Conservation (phyloP, 139 green algal genomes). For the Diplosphaera chodatii region DNA sequence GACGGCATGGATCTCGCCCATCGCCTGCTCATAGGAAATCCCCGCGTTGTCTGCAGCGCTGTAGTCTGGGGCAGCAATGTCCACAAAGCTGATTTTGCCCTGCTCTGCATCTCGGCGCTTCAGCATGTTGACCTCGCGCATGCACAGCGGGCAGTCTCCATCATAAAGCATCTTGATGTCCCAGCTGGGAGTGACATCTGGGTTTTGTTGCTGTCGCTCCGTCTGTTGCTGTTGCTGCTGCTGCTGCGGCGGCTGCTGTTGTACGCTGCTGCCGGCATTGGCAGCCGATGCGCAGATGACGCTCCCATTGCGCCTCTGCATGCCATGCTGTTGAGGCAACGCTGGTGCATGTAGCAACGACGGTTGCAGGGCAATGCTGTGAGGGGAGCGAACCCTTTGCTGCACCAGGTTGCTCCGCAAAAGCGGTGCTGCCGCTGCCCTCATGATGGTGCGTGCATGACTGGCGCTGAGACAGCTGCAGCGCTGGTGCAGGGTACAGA, state of each 20-base stretch:
- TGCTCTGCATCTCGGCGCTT: conserved; percentile 46
- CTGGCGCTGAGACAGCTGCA: too few relatives aligned
- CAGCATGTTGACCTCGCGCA: conserved; percentile 87
- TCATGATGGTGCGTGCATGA: too few relatives aligned
- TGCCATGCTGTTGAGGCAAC: too few relatives aligned
- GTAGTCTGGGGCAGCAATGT: conserved; percentile 72
- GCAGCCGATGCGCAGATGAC: too few relatives aligned
- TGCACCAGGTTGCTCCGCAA: too few relatives aligned
- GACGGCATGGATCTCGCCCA: conserved; percentile 88
- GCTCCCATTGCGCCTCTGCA: too few relatives aligned
- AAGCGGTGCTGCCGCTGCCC: too few relatives aligned
- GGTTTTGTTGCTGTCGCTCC: neutral
- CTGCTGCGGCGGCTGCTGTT: neutral
- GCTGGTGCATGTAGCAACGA: too few relatives aligned
- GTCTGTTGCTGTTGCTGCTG: neutral
- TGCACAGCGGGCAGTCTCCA: conserved; percentile 83
- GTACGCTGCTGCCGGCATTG: too few relatives aligned
- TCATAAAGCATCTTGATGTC: conserved; percentile 78
- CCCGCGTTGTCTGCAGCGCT: conserved; percentile 59
- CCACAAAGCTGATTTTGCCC: conserved; percentile 84
- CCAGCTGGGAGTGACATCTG: conserved; percentile 20
- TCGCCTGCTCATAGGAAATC: conserved; percentile 76
- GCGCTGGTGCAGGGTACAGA: too few relatives aligned
- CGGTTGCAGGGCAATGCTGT: too few relatives aligned
- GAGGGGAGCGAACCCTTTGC: too few relatives aligned